Percentiles rank a stretch among this genome's conserved stretches.
Conservation (phyloP, 345 rosid species). For the Eutrema yunnanense region DNA sequence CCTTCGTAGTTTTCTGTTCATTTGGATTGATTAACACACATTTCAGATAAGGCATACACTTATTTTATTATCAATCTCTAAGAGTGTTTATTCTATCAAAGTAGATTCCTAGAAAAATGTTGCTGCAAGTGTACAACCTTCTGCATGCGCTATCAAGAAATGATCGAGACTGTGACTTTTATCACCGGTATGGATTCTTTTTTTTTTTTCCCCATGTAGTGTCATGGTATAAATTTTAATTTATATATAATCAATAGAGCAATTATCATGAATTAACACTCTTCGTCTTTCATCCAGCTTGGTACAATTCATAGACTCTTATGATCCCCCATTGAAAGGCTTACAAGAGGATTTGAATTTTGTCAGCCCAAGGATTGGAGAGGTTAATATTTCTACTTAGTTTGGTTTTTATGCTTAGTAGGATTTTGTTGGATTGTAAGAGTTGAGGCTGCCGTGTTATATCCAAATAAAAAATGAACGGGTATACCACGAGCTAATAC, state of each 20-base stretch:
- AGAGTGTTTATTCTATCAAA: constrained; percentile 22
- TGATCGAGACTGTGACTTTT: constrained; percentile 93
- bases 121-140: constrained; percentile 92
- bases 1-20: neutral
- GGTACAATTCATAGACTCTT: constrained; percentile 93
- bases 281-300: constrained; percentile 43
- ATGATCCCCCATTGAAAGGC: constrained; percentile 97
- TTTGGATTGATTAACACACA: neutral
- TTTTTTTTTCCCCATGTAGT: neutral
- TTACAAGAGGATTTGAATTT: constrained; percentile 96
- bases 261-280: neutral
- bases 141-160: constrained; percentile 88
- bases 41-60: neutral
- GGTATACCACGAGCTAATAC: neutral
- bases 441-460: constrained; percentile 3
- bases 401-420: neutral
- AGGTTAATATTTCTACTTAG: constrained; percentile 46
- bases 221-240: neutral
- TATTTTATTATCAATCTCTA: constrained; percentile 8
- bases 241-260: neutral
- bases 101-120: constrained; percentile 97
- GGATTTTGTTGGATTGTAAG: neutral
- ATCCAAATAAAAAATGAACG: neutral
- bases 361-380: constrained; percentile 98
- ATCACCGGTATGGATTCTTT: constrained; percentile 69